Conservation (phyloP, 2,329 filamentous ascomycete species). For the Rhynchosporium agropyri region DNA sequence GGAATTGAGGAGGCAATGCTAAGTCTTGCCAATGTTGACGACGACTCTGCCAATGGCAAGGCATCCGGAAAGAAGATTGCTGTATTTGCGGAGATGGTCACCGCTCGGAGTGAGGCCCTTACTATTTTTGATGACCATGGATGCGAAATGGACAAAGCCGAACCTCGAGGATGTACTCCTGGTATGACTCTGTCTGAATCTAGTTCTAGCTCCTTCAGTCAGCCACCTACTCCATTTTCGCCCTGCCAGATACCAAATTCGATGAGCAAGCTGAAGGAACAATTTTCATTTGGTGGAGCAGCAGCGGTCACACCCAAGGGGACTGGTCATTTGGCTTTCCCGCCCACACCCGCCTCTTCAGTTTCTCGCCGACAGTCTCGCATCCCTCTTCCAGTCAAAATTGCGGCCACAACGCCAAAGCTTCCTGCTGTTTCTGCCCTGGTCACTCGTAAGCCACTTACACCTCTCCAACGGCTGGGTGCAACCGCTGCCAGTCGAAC, state of each 20-base stretch:
- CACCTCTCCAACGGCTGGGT: constrained; percentile 42
- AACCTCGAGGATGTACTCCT: constrained; percentile 33
- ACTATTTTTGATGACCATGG: constrained; percentile 16
- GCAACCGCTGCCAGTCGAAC: constrained; percentile 33
- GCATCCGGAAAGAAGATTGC: constrained; percentile 31
- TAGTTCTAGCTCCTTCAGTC: constrained; percentile 31
- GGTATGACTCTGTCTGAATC: constrained; percentile 30
- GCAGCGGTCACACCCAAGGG: constrained; percentile 27
- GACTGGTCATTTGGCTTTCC: constrained; percentile 11
- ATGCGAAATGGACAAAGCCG: constrained; percentile 5
- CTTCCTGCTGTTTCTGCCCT: constrained; percentile 3
- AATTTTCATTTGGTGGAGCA: constrained; percentile 31
- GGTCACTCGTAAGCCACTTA: constrained; percentile 25
- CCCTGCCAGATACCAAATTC: neutral
- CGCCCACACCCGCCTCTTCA: constrained; percentile 34
- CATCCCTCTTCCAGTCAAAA: constrained; percentile 39
- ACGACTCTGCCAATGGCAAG: constrained; percentile 20
- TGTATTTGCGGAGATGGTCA: constrained; percentile 32
- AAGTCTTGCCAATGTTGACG: constrained; percentile 45
- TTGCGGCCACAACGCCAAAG: constrained; percentile 23
- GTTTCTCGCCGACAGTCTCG: constrained; percentile 30
- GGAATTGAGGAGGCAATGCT: constrained; percentile 53
- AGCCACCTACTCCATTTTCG: constrained; percentile 32
- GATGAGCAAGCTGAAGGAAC: constrained; percentile 28
- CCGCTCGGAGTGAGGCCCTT: constrained; percentile 3